Evolutionary conservation across 352 stramenopile genomes (phyloP).

Genomic region (Discostella stelligera): DNA sequence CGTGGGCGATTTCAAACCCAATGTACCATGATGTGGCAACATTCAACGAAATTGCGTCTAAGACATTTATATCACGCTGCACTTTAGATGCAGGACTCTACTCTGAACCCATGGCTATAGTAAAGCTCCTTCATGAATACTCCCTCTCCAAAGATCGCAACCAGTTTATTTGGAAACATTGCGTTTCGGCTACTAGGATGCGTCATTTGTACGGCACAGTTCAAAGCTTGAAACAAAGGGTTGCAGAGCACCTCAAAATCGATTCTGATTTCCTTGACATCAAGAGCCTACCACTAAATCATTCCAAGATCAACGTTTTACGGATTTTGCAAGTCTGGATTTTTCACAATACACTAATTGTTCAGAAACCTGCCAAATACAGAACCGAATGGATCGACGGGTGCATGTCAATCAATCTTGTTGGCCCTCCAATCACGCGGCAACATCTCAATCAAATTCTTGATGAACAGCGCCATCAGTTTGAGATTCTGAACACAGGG

Average conservation of each 20-base stretch:
- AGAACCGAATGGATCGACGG: conserved; percentile 10
- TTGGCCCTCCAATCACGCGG: conserved; percentile 40
- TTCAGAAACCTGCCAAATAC: conserved; percentile 32
- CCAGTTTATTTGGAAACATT: conserved; percentile 53
- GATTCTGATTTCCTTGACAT: conserved; percentile 44
- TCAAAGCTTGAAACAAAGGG: conserved; percentile 58
- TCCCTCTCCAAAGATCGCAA: conserved; percentile 33
- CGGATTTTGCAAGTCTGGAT: conserved; percentile 74
- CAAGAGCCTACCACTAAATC: conserved; percentile 60
- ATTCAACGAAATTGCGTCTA: conserved; percentile 66
- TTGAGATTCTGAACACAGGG: conserved; percentile 38
- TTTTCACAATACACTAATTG: conserved; percentile 75
- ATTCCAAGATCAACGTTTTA: conserved; percentile 70
- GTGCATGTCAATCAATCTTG: conserved; percentile 35
- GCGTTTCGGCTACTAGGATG: conserved; percentile 52
- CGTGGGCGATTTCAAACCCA: conserved; percentile 79
- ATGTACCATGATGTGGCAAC: conserved; percentile 70
- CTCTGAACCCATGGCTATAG: conserved; percentile 77
- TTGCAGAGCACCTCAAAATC: conserved; percentile 63
- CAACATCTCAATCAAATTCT: conserved; percentile 66
- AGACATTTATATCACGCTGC: conserved; percentile 64
- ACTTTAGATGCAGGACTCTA: conserved; percentile 81
- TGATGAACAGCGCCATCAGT: conserved; percentile 56
- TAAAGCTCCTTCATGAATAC: conserved; percentile 79
- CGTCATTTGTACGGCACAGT: conserved; percentile 52